phyloP scores from a whole-genome alignment of 441 rosid genomes.

The Dalechampia spathulata region DNA sequence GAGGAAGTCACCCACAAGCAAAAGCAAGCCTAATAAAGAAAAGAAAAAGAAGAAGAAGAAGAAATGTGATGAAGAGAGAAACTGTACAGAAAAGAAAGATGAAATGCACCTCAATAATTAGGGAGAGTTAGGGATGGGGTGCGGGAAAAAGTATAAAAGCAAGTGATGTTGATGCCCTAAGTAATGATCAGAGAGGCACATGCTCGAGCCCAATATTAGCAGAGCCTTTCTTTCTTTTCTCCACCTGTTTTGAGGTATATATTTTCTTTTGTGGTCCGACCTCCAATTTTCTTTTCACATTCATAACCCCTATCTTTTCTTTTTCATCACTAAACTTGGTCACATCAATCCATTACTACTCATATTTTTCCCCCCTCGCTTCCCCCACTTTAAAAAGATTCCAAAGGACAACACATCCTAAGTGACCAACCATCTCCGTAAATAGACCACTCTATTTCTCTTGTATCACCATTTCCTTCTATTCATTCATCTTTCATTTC shows the following conservation, averaged over 20 bases:
- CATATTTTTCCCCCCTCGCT: conserved; percentile 12
- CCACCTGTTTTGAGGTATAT: too few species aligned
- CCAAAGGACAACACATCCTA: conserved; percentile 29
- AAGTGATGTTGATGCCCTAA: conserved; percentile 35
- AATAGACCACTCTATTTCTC: background rate
- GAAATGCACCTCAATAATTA: conserved; percentile 42
- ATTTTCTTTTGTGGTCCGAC: conserved; percentile 43
- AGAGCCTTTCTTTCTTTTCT: conserved; percentile 11
- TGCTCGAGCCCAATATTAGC: conserved; percentile 37
- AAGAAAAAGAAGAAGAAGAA: conserved; percentile 11
- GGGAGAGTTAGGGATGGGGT: conserved; percentile 23
- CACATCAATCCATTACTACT: conserved; percentile 33
- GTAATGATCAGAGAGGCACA: conserved; percentile 50
- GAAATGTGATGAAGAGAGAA: background rate
- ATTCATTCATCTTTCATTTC: background rate
- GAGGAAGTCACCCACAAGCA: conserved; percentile 15
- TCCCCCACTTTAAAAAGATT: conserved; percentile 38
- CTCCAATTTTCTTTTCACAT: conserved; percentile 30
- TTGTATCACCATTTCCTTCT: conserved; percentile 6
- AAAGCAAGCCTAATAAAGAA: conserved; percentile 11
- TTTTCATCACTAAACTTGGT: conserved; percentile 39
- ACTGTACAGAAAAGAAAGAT: conserved; percentile 14
- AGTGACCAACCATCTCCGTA: conserved; percentile 33
- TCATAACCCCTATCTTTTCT: conserved; percentile 14
- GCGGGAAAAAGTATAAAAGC: conserved; percentile 20